Percentiles rank a stretch among this genome's conserved stretches.
Evolutionary conservation across 192 early-diverging fungal genomes (phyloP).

Genomic region (Podila epicladia): DNA sequence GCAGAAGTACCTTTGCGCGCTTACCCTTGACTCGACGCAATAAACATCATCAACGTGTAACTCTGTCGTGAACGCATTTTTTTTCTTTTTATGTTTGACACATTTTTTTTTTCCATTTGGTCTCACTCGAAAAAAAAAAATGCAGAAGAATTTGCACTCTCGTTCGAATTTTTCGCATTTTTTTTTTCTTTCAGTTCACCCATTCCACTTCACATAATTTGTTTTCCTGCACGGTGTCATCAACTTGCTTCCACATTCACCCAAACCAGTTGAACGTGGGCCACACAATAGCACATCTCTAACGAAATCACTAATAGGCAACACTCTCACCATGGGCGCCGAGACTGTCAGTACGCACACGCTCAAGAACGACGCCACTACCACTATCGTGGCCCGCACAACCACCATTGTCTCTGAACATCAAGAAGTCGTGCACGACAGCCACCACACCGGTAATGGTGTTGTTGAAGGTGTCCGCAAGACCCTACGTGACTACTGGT

Average conservation of each 20-base stretch:
- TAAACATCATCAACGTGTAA: no score
- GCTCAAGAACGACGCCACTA: slow-evolving; percentile 24
- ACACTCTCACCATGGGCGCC: slow-evolving; percentile 4
- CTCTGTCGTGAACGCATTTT: no score
- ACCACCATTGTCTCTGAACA: slow-evolving; percentile 44
- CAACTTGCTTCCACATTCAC: no score
- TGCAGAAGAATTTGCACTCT: not conserved
- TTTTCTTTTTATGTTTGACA: not conserved
- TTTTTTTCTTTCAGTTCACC: not conserved
- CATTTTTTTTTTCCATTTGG: not conserved
- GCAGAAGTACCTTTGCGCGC: no score
- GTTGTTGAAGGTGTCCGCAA: slow-evolving; percentile 16
- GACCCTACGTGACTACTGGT: slow-evolving; percentile 42
- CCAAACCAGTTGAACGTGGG: no score
- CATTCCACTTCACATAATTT: not conserved
- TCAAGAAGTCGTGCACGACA: slow-evolving; percentile 17
- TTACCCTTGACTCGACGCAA: not conserved
- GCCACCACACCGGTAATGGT: not conserved
- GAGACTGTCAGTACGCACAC: slow-evolving; percentile 36
- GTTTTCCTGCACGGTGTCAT: no score
- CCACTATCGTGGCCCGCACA: slow-evolving; percentile 30
- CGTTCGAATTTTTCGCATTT: no score
- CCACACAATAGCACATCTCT: not conserved
- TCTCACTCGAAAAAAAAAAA: not conserved
- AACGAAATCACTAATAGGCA: not conserved